A percentile compares a stretch with the other conserved stretches of the same genome.
These are phyloP conservation scores for Fagopyrum homotropicum DNA, from an alignment of 148 eudicot species.

Conservation along the genomic window DNA sequence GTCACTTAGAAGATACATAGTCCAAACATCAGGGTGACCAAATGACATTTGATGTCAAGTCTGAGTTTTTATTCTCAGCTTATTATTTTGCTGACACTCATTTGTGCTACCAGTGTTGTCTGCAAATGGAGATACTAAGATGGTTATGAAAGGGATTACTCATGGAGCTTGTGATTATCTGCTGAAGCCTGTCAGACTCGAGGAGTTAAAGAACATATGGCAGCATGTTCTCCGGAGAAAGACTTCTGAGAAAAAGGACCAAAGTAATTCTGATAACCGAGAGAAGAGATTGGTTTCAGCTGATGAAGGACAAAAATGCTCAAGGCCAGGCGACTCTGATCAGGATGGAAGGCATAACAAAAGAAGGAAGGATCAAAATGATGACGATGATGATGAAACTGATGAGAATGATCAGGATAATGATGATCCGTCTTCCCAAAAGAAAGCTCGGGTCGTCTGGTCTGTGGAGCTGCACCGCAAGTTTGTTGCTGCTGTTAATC, in stretches of 20 bases:
- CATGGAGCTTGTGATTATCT: conserved; percentile 91
- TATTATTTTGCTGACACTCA: not conserved
- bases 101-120: conserved; percentile 54
- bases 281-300: conserved; percentile 24
- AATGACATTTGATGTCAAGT: not conserved
- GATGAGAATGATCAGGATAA: conserved; percentile 38
- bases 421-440: conserved; percentile 48
- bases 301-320: conserved; percentile 26
- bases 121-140: conserved; percentile 55
- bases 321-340: conserved; percentile 31
- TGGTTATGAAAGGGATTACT: conserved; percentile 76
- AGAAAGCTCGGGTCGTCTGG: conserved; percentile 77
- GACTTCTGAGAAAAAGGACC: conserved; percentile 33
- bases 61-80: not conserved
- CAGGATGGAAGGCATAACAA: conserved; percentile 30
- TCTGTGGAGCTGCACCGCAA: conserved; percentile 64
- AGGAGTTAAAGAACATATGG: conserved; percentile 81
- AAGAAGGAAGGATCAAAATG: conserved; percentile 50
- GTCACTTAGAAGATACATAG: not conserved
- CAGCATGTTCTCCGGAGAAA: conserved; percentile 56
- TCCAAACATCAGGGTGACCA: not conserved
- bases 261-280: conserved; percentile 24
- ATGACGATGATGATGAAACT: conserved; percentile 35
- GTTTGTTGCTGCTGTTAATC: conserved; percentile 69
- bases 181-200: conserved; percentile 80